These are phyloP conservation scores for Trichoderma polysporum DNA, from an alignment of 2,329 filamentous ascomycete genomes.

Conservation along the genomic window DNA sequence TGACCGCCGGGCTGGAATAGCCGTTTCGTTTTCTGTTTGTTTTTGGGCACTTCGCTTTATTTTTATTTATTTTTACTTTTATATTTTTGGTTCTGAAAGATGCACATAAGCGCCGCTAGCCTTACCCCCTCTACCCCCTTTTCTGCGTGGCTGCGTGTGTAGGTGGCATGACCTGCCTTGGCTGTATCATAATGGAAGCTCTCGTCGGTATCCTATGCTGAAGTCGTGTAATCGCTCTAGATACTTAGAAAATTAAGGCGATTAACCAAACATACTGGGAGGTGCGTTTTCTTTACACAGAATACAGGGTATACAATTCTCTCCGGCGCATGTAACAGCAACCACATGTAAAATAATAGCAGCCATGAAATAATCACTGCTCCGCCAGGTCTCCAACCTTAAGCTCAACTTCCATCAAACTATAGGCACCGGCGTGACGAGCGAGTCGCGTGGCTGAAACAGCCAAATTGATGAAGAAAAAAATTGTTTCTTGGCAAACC, in stretches of 20 bases:
- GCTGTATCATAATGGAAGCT: too few species aligned
- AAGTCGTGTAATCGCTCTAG: too few species aligned
- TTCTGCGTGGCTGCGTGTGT: not conserved
- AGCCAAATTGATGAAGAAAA: not conserved
- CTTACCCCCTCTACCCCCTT: not conserved
- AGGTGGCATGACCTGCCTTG: too few species aligned
- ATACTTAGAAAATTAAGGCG: too few species aligned
- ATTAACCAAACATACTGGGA: too few species aligned
- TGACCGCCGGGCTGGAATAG: not conserved
- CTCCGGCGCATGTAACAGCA: too few species aligned
- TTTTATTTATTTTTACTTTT: not conserved
- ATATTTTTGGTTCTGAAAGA: not conserved
- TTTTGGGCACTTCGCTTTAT: too few species aligned
- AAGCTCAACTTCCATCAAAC: not conserved
- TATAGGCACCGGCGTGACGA: not conserved
- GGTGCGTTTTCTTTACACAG: not conserved
- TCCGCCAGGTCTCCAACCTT: not conserved
- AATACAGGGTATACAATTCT: not conserved
- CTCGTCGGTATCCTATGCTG: too few species aligned
- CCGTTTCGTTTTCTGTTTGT: not conserved
- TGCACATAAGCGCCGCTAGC: not conserved
- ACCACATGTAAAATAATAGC: not conserved
- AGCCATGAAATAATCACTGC: not conserved
- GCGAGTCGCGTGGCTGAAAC: constrained; percentile 4
- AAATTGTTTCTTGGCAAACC: not conserved